Base-by-base conservation (phyloP, 352 stramenopile genomes). In the Globisporangium paddicum region DNA sequence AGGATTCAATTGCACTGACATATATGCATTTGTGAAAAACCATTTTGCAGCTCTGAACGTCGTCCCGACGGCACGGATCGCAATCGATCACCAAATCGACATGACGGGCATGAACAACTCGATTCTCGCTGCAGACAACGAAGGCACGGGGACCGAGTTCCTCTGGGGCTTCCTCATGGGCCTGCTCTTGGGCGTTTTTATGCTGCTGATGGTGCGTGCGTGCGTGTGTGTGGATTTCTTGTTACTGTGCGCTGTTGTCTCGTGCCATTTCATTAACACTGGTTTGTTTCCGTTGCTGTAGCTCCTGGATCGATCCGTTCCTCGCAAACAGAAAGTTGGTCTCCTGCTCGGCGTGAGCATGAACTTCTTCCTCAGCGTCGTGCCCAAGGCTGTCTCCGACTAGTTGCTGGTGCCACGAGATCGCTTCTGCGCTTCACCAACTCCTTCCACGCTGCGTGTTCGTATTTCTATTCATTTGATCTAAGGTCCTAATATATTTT, bases 131-230 rank as follows among this genome's bases (percentile, higher is more conserved):
- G 82, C 80, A 26, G 86, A 95, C 56, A 95, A 95, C 46, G 86
- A 95, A 89, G 86, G 86, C 58, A 95, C 86, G 10, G 80, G 82
- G 40, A 93, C 85, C 13, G 86, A 95, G 68, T 93, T 95, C 67
- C 65, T 95, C 9, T 95, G 86, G 86, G 86, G 86, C 13, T 90
- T 95, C 61, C 71, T 93, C 40, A 95, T 95, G 86, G 86, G 86
- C 11, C 69, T 95, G 23, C 64, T 95, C 40, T 71, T 95, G 40
- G 86, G 86, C 55, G 85, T 95, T 69, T 95, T 95, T 76, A 95
- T 95, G 86, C 73, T 95, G 55, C 64, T 95, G 21, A 90, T 95
- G 79, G 86, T 93, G 60, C 59, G 79, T n/a, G n/a, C n/a, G n/a
- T n/a, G n/a, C n/a, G n/a, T n/a, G n/a, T n/a, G n/a, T n/a, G n/a